A percentile compares a stretch with the other conserved stretches of the same genome.
phyloP scores from a whole-genome alignment of 352 stramenopile genomes.

The Globisporangium echinulatum region DNA sequence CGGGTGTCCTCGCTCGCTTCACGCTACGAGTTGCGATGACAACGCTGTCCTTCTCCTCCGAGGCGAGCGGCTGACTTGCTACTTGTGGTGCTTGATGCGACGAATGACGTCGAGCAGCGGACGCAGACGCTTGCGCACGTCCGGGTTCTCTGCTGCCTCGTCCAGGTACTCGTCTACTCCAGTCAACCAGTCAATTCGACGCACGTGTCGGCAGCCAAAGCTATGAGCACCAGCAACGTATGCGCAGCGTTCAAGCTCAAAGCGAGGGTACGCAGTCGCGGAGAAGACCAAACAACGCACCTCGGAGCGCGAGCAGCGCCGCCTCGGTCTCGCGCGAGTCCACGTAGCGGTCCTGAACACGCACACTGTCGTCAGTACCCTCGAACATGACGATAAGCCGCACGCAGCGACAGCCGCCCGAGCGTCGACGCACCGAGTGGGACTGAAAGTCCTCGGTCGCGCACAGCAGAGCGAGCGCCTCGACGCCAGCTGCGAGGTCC shows the following conservation, averaged over 20 bases:
- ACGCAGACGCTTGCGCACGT: constrained; percentile 65
- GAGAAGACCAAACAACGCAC: constrained; percentile 11
- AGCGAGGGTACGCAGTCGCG: neutral
- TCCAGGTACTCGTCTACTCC: constrained; percentile 64
- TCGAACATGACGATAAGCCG: too few relatives aligned
- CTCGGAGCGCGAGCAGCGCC: constrained; percentile 47
- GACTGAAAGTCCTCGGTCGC: constrained; percentile 83
- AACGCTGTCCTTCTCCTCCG: too few relatives aligned
- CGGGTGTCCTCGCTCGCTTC: neutral
- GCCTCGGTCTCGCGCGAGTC: constrained; percentile 53
- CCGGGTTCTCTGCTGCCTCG: constrained; percentile 45
- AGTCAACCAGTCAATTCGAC: too few relatives aligned
- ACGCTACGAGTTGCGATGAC: neutral
- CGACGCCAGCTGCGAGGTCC: constrained; percentile 50
- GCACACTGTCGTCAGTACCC: neutral
- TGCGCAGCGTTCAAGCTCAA: neutral
- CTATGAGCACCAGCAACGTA: neutral
- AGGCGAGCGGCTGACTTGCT: neutral
- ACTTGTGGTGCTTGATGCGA: constrained; percentile 19
- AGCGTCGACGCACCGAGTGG: constrained; percentile 23
- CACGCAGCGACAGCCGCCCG: neutral
- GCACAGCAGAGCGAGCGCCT: constrained; percentile 72
- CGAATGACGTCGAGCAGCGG: constrained; percentile 60
- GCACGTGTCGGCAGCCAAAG: too few relatives aligned
- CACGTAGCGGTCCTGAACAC: constrained; percentile 40